Percentiles rank a stretch among this genome's conserved stretches.
phyloP scores from a whole-genome alignment of 352 stramenopile species.

The Pythium chondricola region DNA sequence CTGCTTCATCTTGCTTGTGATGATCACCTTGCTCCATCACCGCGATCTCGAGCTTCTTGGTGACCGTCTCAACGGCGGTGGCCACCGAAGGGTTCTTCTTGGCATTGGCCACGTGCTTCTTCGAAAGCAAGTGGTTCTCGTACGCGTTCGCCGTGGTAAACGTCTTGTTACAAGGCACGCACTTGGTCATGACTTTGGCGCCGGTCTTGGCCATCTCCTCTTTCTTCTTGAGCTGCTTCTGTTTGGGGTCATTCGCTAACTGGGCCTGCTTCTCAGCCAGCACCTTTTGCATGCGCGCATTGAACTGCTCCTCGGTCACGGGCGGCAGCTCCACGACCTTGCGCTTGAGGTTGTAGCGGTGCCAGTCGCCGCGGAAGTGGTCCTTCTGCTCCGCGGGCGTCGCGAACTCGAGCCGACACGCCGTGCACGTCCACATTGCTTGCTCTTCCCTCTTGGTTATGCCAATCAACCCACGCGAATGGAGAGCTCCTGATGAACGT shows the following conservation, averaged over 20 bases:
- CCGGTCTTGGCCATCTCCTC: slow-evolving; percentile 64
- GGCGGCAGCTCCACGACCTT: slow-evolving; percentile 92
- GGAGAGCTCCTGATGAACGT: too few species aligned
- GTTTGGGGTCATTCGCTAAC: slow-evolving; percentile 53
- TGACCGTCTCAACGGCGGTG: slow-evolving; percentile 51
- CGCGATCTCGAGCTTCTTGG: slow-evolving; percentile 56
- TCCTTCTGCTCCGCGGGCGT: slow-evolving; percentile 66
- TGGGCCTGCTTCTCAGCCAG: slow-evolving; percentile 49
- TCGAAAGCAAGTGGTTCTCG: slow-evolving; percentile 81
- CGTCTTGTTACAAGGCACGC: slow-evolving; percentile 78
- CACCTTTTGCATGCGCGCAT: slow-evolving; percentile 73
- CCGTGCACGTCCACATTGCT: slow-evolving; percentile 77
- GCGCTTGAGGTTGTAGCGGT: slow-evolving; percentile 95
- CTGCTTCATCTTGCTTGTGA: too few species aligned
- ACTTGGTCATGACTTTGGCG: slow-evolving; percentile 75
- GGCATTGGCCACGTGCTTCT: slow-evolving; percentile 78
- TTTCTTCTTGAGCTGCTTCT: slow-evolving; percentile 62
- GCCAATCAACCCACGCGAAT: too few species aligned
- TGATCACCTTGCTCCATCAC: slow-evolving; percentile 17
- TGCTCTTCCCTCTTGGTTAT: too few species aligned
- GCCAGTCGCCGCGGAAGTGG: slow-evolving; percentile 96
- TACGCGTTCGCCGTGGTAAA: slow-evolving; percentile 79
- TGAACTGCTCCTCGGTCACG: slow-evolving; percentile 86
- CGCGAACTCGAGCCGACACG: slow-evolving; percentile 66
- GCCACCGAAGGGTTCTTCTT: slow-evolving; percentile 58